Base-by-base conservation (phyloP, 352 stramenopile genomes). In the Phytophthora vignae region DNA sequence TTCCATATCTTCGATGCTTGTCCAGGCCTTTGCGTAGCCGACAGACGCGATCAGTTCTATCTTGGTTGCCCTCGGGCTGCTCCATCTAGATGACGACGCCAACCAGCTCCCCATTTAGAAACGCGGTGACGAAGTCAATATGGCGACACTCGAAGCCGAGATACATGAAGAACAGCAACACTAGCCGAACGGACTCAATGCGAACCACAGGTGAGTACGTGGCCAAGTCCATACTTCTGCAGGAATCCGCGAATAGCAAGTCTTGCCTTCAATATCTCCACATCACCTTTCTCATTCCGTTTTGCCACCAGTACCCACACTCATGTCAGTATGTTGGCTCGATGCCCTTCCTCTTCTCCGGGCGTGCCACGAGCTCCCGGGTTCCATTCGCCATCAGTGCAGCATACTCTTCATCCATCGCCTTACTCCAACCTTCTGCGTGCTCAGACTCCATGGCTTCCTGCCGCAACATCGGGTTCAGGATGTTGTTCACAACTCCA, bases 1-100 rank as follows among this genome's bases (percentile, higher is more conserved):
- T 69, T 69, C 62, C 62, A 63, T 14, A 63, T 69, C 33, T 40
- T 40, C 12, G 33, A 40, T 40, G 33, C 33, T 40, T 40, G 33
- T 40, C 15, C 1, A 15, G 33, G 1, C 33, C 33, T 12, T 40
- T 40, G 10, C 33, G 9, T 40, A 40, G 33, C 33, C 33, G 33
- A 14, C 33, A 40, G 12, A 40, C 33, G 33, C 33, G 9, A 40
- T 40, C 33, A 40, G 33, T 40, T 40, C 55, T 48, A 27, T 60
- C 64, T 3, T 60, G 15, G 17, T n/a, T 64, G 64, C 22, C 22
- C 8, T 64, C 55, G 0, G 55, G 55, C 11, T 60, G 31, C 22
- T 71, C 19, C 64, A 65, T 71, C 48, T 65, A 71, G 12, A 71
- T 71, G 3, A 46, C 27, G 8, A 60, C 60, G 17, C 46, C 60